phyloP scores from a whole-genome alignment of 257 asterid genomes.

The Solanum etuberosum region DNA sequence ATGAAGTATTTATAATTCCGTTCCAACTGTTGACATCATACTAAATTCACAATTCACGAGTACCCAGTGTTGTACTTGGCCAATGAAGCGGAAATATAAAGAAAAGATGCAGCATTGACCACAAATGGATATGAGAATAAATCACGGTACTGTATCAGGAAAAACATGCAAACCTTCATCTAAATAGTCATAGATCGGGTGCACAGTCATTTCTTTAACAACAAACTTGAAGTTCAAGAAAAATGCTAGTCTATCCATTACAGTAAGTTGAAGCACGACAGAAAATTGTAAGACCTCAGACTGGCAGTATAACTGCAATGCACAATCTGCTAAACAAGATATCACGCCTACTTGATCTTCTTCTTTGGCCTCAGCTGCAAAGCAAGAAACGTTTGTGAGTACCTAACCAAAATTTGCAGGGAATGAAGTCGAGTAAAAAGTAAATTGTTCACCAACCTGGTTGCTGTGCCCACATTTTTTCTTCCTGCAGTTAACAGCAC shows the following conservation, averaged over 20 bases:
- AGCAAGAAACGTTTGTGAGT: neutral
- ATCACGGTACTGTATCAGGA: neutral
- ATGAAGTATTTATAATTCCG: no score
- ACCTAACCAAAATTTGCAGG: neutral
- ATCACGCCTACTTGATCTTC: slow-evolving; percentile 49
- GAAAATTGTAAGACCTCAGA: no score
- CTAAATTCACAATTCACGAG: neutral
- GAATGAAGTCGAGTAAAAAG: neutral
- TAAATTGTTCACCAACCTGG: slow-evolving; percentile 15
- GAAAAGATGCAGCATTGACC: neutral
- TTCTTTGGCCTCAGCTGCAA: slow-evolving; percentile 64
- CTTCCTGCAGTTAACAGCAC: slow-evolving; percentile 60
- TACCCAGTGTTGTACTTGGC: neutral
- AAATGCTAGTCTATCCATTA: neutral
- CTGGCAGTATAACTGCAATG: no score
- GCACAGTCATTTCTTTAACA: neutral
- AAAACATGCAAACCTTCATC: neutral
- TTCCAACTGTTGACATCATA: no score
- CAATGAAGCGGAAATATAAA: neutral
- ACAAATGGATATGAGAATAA: neutral
- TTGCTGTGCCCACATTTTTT: slow-evolving; percentile 63
- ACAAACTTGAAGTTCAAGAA: neutral
- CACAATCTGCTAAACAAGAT: neutral
- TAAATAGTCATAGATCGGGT: neutral
- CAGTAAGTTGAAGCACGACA: neutral